A percentile compares a stretch with the other conserved stretches of the same genome.
Evolutionary conservation across 305 asterid genomes (phyloP).

Genomic region (Fraxinus velutina): DNA sequence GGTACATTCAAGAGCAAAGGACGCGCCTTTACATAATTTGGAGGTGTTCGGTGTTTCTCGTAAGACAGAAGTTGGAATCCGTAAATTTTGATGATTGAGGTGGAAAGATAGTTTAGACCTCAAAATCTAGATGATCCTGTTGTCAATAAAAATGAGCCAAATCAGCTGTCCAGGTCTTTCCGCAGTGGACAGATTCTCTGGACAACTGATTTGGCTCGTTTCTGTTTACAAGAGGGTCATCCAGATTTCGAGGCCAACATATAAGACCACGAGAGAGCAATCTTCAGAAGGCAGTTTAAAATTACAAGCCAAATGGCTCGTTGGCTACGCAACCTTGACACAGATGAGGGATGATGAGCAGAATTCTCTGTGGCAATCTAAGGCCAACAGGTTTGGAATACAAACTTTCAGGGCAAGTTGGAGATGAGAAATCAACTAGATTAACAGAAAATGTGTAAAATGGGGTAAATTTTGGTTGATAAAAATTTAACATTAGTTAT

Average conservation of each 20-base stretch:
- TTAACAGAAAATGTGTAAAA: not conserved
- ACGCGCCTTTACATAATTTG: constrained; percentile 71
- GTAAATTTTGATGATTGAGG: constrained; percentile 33
- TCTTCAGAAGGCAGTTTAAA: not conserved
- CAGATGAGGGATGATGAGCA: not conserved
- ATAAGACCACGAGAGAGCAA: not conserved
- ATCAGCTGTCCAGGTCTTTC: not conserved
- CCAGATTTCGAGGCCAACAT: not conserved
- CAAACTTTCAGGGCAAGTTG: not conserved
- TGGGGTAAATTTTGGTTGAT: not conserved
- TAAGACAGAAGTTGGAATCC: constrained; percentile 45
- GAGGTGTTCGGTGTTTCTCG: constrained; percentile 64
- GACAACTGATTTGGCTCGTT: not conserved
- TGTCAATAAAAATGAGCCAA: not conserved
- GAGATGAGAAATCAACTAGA: constrained; percentile 3
- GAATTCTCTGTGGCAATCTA: not conserved
- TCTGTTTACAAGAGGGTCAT: not conserved
- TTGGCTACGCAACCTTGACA: not conserved
- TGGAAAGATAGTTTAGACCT: not conserved
- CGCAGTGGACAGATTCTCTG: not conserved
- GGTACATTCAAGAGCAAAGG: constrained; percentile 64
- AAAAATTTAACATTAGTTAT: not conserved
- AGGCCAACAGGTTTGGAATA: constrained; percentile 15
- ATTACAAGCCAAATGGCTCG: not conserved
- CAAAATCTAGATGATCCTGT: not conserved